Evolutionary conservation across 1,139 yeast species (phyloP), one percentile per base, ranked within the genome.

Genomic region (Pichia sp.): DNA sequence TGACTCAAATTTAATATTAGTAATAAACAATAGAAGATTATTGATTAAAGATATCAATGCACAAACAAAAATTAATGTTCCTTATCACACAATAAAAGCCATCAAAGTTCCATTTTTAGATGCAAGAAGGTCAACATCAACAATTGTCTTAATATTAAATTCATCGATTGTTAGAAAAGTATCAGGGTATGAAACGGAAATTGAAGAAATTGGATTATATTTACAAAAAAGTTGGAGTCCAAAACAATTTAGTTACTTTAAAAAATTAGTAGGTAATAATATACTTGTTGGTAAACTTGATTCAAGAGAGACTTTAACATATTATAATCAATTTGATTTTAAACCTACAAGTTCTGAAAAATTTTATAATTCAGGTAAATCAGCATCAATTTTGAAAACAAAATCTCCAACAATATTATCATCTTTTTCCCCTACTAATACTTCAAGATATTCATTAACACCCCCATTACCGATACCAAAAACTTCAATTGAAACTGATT

Each of bases 401-500:
- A 16, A 16, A 16, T 16, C 16, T 16, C 16, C 16, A 16, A 16
- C 16, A 16, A 16, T 16, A 16, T 16, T 16, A 16, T 16, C 16
- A 16, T 16, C 16, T n/a, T 30, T 30, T 30, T n/a, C 16, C 3
- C 20, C 31, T 12, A 16, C 16, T 16, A 16, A 16, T 16, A 16
- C 28, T 16, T 16, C 16, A 16, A 16, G 16, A 16, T 16, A 16
- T 16, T 16, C 16, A 16, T 16, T 16, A 16, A 16, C 16, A 16
- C 16, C 16, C 16, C 16, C 16, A 16, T 16, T 16, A 16, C 16
- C 16, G 16, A 16, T 16, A 16, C 16, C 16, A 16, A 16, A 16
- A 16, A 16, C 35, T 12, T 35, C 40, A 11, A 32, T 43, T 41
- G 23, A 41, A 22, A 37, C 45, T 12, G 48, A 47, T 30, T 41